These are phyloP conservation scores for Monilinia polystroma DNA, from an alignment of 2,329 filamentous ascomycete species.

Conservation along the genomic window DNA sequence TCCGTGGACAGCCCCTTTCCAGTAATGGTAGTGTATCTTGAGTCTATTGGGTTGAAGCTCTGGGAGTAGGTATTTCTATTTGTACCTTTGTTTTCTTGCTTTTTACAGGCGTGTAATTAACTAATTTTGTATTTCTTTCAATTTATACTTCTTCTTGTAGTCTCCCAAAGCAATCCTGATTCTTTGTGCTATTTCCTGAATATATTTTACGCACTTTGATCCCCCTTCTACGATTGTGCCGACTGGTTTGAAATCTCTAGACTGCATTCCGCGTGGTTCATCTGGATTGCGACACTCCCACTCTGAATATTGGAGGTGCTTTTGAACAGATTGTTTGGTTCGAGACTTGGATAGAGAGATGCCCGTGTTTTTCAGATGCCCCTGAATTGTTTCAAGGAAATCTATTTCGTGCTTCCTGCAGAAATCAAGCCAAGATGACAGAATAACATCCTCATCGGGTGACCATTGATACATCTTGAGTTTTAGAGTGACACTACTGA, in stretches of 20 bases:
- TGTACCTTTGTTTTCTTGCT: not conserved
- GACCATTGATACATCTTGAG: not conserved
- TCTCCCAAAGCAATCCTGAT: not conserved
- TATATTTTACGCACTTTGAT: not conserved
- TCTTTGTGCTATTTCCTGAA: not conserved
- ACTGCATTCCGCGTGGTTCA: too few species aligned
- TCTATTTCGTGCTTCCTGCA: not conserved
- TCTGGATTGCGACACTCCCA: not conserved
- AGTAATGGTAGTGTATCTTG: not conserved
- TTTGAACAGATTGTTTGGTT: not conserved
- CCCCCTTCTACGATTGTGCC: not conserved
- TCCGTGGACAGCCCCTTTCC: too few species aligned
- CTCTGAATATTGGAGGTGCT: not conserved
- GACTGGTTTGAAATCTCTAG: accelerated
- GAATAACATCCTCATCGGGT: not conserved
- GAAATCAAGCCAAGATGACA: conserved; percentile 24
- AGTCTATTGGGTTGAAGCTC: not conserved
- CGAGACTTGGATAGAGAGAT: not conserved
- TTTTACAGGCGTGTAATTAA: not conserved
- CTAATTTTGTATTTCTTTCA: not conserved
- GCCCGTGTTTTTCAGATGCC: not conserved
- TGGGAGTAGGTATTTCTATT: not conserved
- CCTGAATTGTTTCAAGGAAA: not conserved
- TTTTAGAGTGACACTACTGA: not conserved
- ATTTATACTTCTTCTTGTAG: not conserved